Conservation (phyloP, 257 asterid genomes). For the Lycium barbarum region DNA sequence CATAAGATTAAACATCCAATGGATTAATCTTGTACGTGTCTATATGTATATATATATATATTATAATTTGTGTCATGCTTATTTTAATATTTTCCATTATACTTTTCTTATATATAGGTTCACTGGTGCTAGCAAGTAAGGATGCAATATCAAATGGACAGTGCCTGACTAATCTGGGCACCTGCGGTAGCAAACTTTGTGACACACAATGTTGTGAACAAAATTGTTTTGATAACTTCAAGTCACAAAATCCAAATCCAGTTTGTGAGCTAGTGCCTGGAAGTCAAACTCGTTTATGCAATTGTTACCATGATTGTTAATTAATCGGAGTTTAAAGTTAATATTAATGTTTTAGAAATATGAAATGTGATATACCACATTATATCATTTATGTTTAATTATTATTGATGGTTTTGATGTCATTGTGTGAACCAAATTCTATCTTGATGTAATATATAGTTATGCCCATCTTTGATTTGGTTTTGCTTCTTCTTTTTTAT, state of each 20-base stretch:
- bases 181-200: neutral
- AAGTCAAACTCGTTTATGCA: neutral
- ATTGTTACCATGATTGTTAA: conserved; percentile 20
- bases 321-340: neutral
- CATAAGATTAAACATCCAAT: neutral
- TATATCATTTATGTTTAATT: neutral
- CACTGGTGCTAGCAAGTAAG: neutral
- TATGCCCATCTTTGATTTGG: neutral
- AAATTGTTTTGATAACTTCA: neutral
- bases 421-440: neutral
- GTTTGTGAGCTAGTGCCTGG: neutral
- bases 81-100: neutral
- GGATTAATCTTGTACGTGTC: too few species aligned
- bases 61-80: neutral
- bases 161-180: conserved; percentile 11
- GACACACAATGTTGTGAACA: neutral
- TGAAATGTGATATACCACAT: neutral
- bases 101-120: neutral
- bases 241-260: neutral
- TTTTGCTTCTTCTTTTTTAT: neutral
- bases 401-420: neutral
- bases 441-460: neutral
- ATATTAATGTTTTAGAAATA: conserved; percentile 9
- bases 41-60: too few species aligned
- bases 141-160: neutral